Conservation (phyloP, 768 basidiomycete genomes). For the Mycena galericulata region DNA sequence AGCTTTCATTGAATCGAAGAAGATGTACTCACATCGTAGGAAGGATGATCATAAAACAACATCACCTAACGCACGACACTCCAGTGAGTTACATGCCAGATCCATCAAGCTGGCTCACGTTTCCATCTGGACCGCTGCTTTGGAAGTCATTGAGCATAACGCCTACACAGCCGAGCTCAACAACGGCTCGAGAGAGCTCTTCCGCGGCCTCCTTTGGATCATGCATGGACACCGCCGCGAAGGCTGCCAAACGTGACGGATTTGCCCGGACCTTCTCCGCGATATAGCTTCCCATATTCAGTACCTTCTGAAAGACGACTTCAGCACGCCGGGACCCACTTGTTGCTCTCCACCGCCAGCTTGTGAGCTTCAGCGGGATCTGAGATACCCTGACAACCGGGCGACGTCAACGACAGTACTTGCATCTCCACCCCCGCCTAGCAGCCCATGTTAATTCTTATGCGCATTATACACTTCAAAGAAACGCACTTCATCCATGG, state of each 20-base stretch:
- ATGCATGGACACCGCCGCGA: constrained; percentile 38
- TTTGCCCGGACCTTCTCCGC: constrained; percentile 33
- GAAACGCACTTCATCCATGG: constrained; percentile 31
- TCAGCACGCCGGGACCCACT: constrained; percentile 12
- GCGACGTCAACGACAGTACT: constrained; percentile 34
- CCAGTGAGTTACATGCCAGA: background rate
- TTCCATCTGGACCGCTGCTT: constrained; percentile 32
- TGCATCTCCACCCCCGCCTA: constrained; percentile 37
- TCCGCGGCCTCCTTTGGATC: constrained; percentile 32
- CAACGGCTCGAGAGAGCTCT: constrained; percentile 32
- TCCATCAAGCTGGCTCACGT: constrained; percentile 2
- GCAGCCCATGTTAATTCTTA: background rate
- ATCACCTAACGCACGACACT: constrained; percentile 10
- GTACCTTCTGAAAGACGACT: background rate
- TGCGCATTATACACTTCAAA: too few relatives aligned
- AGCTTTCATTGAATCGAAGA: background rate
- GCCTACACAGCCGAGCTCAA: constrained; percentile 33
- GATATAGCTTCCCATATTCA: constrained; percentile 18
- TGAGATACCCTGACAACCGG: constrained; percentile 30
- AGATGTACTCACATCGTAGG: constrained; percentile 21
- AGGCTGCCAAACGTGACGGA: constrained; percentile 32
- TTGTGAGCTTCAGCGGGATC: constrained; percentile 33
- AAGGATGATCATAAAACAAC: constrained; percentile 33
- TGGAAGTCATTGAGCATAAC: constrained; percentile 36
- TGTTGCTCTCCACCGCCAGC: constrained; percentile 35